Evolutionary conservation across 176 grass and related monocot species (phyloP).

Genomic region (Avena sativa): DNA sequence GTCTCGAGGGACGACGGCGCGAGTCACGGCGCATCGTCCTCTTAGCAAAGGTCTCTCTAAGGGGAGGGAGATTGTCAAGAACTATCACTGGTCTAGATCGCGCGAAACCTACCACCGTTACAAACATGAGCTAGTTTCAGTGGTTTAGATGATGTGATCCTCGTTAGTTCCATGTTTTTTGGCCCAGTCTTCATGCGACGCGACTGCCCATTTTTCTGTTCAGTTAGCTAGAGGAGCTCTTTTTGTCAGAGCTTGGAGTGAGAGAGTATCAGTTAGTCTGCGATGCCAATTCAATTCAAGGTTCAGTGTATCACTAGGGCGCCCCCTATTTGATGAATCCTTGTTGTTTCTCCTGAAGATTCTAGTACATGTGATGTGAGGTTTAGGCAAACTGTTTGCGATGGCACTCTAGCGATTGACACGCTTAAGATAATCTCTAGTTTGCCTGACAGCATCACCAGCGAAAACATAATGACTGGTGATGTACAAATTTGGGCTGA

Average conservation of each 20-base stretch:
- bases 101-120: not conserved
- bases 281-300: not conserved
- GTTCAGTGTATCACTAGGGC: not conserved
- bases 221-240: not conserved
- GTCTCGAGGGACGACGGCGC: not conserved
- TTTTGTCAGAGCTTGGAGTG: slow-evolving; percentile 33
- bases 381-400: not conserved
- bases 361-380: not conserved
- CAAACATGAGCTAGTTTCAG: not conserved
- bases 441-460: not conserved
- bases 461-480: not conserved
- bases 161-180: not conserved
- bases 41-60: not conserved
- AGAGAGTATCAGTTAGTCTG: not conserved
- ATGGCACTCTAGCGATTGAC: not conserved
- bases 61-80: no score
- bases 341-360: no score
- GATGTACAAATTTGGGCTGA: not conserved
- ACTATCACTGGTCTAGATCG: not conserved
- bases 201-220: not conserved
- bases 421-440: not conserved
- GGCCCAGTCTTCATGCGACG: slow-evolving; percentile 3
- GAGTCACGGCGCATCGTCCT: slow-evolving; percentile 4
- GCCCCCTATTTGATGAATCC: no score
- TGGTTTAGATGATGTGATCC: not conserved